Base-by-base conservation (phyloP, 2,329 filamentous ascomycete genomes). In the Trichoderma breve region DNA sequence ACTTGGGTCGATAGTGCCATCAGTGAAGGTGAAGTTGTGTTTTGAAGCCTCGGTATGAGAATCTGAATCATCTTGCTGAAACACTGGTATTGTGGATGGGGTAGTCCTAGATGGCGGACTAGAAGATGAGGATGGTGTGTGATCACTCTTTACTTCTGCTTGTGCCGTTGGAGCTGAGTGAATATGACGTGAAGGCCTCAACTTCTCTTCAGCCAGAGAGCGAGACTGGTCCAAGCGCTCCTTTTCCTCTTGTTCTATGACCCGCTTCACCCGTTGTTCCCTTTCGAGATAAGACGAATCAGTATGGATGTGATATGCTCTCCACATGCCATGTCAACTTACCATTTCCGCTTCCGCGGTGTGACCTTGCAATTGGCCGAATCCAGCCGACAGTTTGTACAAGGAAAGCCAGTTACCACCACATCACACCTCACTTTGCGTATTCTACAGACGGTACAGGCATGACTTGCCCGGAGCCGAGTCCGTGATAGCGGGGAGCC, bases 391-490 rank as follows among this genome's bases (percentile, higher is more conserved):
- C 74, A 75, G 51, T 74, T 75, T 39, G 73, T 74, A 47, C 74
- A 75, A 0, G 74, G 74, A 2, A 70, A 64, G 3, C 74, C 74
- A 28, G 60, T 51, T 0, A 70, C 36, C 11, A 63, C 71, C n/a
- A 75, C 74, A 53, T 75, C 71, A 47, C 74, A 75, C 12, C 74
- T 69, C 18, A 75, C 73, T 53, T 75, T 75, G 58, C 73, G 71
- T 0, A 66, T 39, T 34, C 63, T 47, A 14, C 70, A 71, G 24
- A 66, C 62, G 28, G 70, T 61, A 26, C 70, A 71, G 6, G 70
- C 70, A 55, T 63, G 68, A 8, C 61, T 71, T 32, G 68, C 68
- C 15, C 68, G 68, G 32, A 71, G 30, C n/a, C 68, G 60, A 26
- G 67, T 62, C 14, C 67, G 67, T 15, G 58, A 53, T 5, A 70